Base-by-base conservation (phyloP, 257 asterid genomes). In the Ligustrum vulgare region DNA sequence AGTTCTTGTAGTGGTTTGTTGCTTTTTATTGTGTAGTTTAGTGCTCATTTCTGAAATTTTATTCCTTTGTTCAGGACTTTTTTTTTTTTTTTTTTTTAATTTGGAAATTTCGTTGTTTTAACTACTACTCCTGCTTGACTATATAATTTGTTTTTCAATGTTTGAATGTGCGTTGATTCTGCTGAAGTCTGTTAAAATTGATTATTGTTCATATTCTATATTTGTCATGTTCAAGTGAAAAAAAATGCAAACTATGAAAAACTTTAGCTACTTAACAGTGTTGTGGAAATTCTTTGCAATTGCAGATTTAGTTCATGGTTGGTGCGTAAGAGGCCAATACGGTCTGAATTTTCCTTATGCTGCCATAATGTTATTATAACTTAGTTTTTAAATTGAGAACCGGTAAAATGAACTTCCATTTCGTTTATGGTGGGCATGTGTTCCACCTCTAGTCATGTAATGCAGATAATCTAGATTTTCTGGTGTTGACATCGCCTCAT, bases 11-110 rank as follows among this genome's bases (percentile, higher is more conserved):
- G 15, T 23, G 7, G 64, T 16, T 9, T 60, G 74, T 70, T 56
- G 10, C 18, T 34, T 65, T 60, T 70, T 66, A 39, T 65, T 69
- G 56, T 41, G 34, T 81, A 35, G 36, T 71, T 45, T 10, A 37
- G 63, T 73, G 56, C 32, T 68, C 70, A 62, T 22, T 60, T 10
- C 22, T 6, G 31, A 18, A 23, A 33, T 10, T 32, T 9, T 6
- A 33, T 23, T 33, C 23, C 58, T 56, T 8, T 56, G 10, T 20
- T 56, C 31, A 6, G 67, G 67, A 23, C 2, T 60, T 60, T 23
- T 12, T 8, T 37, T 35, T 35, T 6, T 8, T 9, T 39, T 0
- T 28, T 28, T n/a, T n/a, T 20, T 20, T 23, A 1, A 22, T 9
- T 60, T 25, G 13, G 67, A 32, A 25, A 60, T 23, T 9, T 28